A percentile compares a stretch with the other conserved stretches of the same genome.
Conservation (phyloP, 495 filamentous ascomycete genomes). For the Glutinoglossum americanum region DNA sequence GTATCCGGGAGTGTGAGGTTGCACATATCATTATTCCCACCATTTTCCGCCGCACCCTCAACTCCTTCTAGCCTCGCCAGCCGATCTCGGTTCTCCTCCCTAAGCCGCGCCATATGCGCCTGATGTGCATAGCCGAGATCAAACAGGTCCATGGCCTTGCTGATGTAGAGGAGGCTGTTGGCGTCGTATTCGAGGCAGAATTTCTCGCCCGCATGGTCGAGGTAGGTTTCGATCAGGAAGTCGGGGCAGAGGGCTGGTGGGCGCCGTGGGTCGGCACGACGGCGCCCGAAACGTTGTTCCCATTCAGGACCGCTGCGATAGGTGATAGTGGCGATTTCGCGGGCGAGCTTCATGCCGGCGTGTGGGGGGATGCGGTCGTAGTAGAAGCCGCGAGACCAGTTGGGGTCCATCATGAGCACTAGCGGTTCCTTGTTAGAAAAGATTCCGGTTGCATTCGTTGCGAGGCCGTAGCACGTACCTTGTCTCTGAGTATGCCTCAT, state of each 20-base stretch:
- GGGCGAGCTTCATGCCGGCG: constrained; percentile 89
- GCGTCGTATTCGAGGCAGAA: constrained; percentile 96
- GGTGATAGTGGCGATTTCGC: constrained; percentile 93
- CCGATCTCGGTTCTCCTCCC: constrained; percentile 28
- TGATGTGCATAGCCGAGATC: constrained; percentile 61
- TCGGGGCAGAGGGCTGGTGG: constrained; percentile 88
- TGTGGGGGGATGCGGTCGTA: constrained; percentile 80
- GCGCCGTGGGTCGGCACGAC: constrained; percentile 64
- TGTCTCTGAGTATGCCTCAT: constrained; percentile 98
- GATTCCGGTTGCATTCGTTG: neutral
- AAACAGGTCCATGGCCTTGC: constrained; percentile 98
- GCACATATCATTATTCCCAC: constrained; percentile 26
- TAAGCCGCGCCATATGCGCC: constrained; percentile 22
- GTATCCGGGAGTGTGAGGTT: constrained; percentile 64
- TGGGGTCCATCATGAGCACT: constrained; percentile 94
- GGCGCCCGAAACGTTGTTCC: constrained; percentile 83
- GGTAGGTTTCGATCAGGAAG: constrained; percentile 94
- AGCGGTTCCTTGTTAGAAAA: neutral
- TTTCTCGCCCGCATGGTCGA: constrained; percentile 97
- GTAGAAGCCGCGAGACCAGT: constrained; percentile 95
- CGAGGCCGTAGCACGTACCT: constrained; percentile 9
- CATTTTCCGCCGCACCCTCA: constrained; percentile 4
- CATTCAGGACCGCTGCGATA: constrained; percentile 95
- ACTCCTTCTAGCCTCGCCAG: constrained; percentile 14
- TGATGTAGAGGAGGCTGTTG: constrained; percentile 90